Base-by-base conservation (phyloP, 2,329 filamentous ascomycete genomes). In the Colletotrichum horii region DNA sequence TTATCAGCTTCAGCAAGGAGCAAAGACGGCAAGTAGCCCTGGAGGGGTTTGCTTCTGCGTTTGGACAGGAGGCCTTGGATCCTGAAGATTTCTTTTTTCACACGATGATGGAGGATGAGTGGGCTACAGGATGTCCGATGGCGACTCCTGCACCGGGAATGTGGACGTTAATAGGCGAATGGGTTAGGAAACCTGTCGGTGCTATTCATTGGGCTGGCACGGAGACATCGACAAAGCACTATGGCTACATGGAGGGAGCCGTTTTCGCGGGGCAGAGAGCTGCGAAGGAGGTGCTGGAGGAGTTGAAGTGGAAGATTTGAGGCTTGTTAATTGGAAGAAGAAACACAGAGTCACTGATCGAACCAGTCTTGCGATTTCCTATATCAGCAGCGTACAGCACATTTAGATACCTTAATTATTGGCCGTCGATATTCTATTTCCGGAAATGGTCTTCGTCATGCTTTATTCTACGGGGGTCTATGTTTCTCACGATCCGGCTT, bases 121-220 rank as follows among this genome's bases (percentile, higher is more conserved):
- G 77, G 75, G 55, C 71, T 7, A 28, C 26, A 22, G 74, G 71
- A 4, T 72, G 75, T 26, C 78, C 74, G 4, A 60, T 74, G 70
- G 71, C 77, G 19, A 76, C 71, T 6, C 77, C 71, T 3, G 26
- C 65, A 22, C 70, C 77, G 9, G 76, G 76, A 19, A 67, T 74
- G 71, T 79, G 78, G 77, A 75, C 77, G 6, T 32, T 61, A 8
- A 48, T 76, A 19, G 77, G 78, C 12, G 65, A 66, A 12, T 77
- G 77, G 76, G 28, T 76, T 36, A 56, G 67, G n/a, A 78, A 67
- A 16, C 74, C 77, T 7, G 43, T 78, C 28, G 74, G 72, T 8
- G 26, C 65, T 22, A 68, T 77, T 22, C 68, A 76, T 26, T 75
- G 72, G 67, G 76, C 76, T 6, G 74, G 76, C 22, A 77, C 72